phyloP scores from a whole-genome alignment of 805 yeast species.

The Yamadazyma kitorensis region DNA sequence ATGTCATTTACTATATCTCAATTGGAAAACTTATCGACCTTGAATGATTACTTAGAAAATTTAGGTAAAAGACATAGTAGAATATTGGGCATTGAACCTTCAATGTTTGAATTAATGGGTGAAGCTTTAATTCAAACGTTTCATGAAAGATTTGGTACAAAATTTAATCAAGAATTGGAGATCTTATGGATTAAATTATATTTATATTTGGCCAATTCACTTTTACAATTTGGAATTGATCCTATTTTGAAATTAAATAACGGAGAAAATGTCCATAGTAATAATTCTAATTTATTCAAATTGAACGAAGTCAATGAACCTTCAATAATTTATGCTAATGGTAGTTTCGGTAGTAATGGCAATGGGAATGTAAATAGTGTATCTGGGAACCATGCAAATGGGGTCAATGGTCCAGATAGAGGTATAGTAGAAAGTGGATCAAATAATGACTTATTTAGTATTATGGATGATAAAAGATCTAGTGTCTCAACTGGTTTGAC shows the following conservation, averaged over 20 bases:
- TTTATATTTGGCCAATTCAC: conserved; percentile 64
- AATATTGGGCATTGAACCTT: conserved; percentile 68
- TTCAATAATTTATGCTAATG: not conserved
- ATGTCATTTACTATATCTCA: conserved; percentile 63
- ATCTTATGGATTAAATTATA: conserved; percentile 70
- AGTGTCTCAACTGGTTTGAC: conserved; percentile 10
- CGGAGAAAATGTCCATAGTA: conserved; percentile 1
- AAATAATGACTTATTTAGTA: conserved; percentile 11
- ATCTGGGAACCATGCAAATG: too few species aligned
- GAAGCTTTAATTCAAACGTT: conserved; percentile 67
- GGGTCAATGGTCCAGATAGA: too few species aligned
- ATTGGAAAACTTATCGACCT: conserved; percentile 53
- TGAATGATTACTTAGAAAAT: conserved; percentile 59
- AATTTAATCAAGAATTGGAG: conserved; percentile 60
- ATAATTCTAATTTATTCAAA: conserved; percentile 6
- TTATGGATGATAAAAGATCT: conserved; percentile 8
- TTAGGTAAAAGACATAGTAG: conserved; percentile 76
- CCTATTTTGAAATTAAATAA: conserved; percentile 31
- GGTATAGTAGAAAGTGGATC: too few species aligned
- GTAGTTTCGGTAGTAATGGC: too few species aligned
- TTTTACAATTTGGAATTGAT: conserved; percentile 59
- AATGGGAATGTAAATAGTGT: too few species aligned
- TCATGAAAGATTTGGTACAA: conserved; percentile 54
- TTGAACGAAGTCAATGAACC: conserved; percentile 9
- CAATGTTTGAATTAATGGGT: conserved; percentile 71